Evolutionary conservation across 805 yeast species (phyloP).

Genomic region (Hanseniaspora singularis): DNA sequence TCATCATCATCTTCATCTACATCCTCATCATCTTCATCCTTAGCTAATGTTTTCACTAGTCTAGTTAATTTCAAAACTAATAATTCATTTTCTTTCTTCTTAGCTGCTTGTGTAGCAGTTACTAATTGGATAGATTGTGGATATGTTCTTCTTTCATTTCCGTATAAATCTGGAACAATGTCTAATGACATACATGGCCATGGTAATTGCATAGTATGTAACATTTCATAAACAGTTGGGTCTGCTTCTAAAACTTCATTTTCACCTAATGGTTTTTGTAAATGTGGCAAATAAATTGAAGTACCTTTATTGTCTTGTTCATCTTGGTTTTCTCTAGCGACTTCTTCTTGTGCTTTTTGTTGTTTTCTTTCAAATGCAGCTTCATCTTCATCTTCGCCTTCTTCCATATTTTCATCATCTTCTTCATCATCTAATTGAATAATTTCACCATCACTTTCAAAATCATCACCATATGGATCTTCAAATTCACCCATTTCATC

Average conservation of each 20-base stretch:
- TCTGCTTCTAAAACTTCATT: conserved; percentile 95
- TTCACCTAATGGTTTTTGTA: conserved; percentile 81
- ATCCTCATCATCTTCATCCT: conserved; percentile 58
- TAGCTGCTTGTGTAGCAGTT: conserved; percentile 88
- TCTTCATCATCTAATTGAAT: conserved; percentile 64
- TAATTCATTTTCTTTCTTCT: conserved; percentile 77
- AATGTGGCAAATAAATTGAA: conserved; percentile 71
- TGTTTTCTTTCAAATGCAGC: conserved; percentile 30
- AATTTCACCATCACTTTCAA: conserved; percentile 81
- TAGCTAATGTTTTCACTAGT: conserved; percentile 73
- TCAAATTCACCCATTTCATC: conserved; percentile 74
- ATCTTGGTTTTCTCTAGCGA: conserved; percentile 31
- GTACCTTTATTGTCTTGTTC: conserved; percentile 27
- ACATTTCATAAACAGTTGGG: conserved; percentile 90
- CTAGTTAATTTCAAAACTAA: conserved; percentile 73
- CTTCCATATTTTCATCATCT: conserved; percentile 34
- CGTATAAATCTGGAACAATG: conserved; percentile 72
- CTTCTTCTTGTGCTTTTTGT: conserved; percentile 29
- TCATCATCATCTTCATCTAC: conserved; percentile 66
- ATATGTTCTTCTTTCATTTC: conserved; percentile 75
- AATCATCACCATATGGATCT: conserved; percentile 82
- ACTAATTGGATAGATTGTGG: conserved; percentile 80
- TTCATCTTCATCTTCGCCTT: conserved; percentile 28
- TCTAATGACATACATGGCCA: conserved; percentile 97
- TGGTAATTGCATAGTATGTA: conserved; percentile 83